Evolutionary conservation across 805 yeast genomes (phyloP), one percentile per base, ranked within the genome.

Genomic region (Komagataella phaffii): DNA sequence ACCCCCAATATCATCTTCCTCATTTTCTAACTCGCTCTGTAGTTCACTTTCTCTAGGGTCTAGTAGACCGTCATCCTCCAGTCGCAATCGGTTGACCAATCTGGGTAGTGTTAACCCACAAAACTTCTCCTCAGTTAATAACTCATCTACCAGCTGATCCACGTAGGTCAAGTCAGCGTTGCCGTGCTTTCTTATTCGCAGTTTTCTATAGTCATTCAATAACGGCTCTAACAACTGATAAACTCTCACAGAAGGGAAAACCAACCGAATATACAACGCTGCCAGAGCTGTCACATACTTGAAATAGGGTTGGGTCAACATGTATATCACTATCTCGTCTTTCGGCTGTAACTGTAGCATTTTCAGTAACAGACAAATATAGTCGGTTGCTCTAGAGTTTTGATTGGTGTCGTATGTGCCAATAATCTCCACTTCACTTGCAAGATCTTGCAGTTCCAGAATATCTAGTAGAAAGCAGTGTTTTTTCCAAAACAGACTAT

Each of bases 101-200:
- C 88, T 55, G 0, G 96, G 96, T 49, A 91, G 61, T 2, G 86
- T 79, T 50, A 89, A 67, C 49, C 87, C 96, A 57, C 85, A 76
- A 18, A 85, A 83, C 53, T 88, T 73, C 44, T 76, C 78, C 43
- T 75, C 70, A 1, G 61, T 68, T 23, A 84, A 63, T 48, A 91
- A 61, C 45, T 67, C 66, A 58, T 91, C 96, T 0, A 80, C 75
- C 60, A 83, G 76, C 60, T 83, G 91, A 64, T 91, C 98, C 67
- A 91, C 72, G 59, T 79, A 75, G 4, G 70, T 66, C 14, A 30
- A 30, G n/a, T 10, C 14, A 30, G 40, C 40, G 5, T 5, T 30
- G 14, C 40, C 40, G 47, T 45, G 24, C 30, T 73, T 60, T 24
- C 74, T 65, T n/a, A 69, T 57, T 53, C 87, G 70, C 49, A 91